Conservation (phyloP, 1,284 basidiomycete species). For the Caloboletus firmus region DNA sequence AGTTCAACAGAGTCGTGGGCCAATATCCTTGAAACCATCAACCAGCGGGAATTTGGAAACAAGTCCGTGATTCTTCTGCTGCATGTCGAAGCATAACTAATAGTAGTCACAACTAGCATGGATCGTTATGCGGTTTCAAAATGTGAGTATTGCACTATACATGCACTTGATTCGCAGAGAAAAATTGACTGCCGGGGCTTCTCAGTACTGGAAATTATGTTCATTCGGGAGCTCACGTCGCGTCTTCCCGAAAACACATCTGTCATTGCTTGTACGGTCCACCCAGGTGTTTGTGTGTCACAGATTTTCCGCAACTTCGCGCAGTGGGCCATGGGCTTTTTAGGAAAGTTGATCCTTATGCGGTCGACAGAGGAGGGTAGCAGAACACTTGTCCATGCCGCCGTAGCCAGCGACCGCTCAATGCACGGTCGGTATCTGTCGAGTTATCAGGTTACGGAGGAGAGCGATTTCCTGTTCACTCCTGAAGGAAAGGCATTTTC, state of each 20-base stretch:
- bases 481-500: constrained; percentile 20
- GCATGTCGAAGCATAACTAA: background rate
- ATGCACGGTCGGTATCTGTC: constrained; percentile 31
- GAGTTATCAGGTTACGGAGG: constrained; percentile 18
- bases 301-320: constrained; percentile 21
- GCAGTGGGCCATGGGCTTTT: background rate
- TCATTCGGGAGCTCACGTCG: constrained; percentile 30
- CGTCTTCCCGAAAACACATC: constrained; percentile 25
- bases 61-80: constrained; percentile 8
- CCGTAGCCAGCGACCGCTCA: constrained; percentile 17
- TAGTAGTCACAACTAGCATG: background rate
- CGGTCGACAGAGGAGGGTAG: constrained; percentile 28
- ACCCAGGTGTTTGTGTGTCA: constrained; percentile 35
- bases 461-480: constrained; percentile 22
- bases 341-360: constrained; percentile 1
- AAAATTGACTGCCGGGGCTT: background rate
- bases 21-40: constrained; percentile 20
- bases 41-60: constrained; percentile 9
- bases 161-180: background rate
- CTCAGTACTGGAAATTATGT: constrained; percentile 31
- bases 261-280: constrained; percentile 29
- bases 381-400: constrained; percentile 25
- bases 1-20: constrained; percentile 1
- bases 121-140: constrained; percentile 37
- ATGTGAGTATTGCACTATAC: constrained; percentile 21